These are phyloP conservation scores for Gaultheria prostrata DNA, from an alignment of 148 eudicot species.

Conservation along the genomic window DNA sequence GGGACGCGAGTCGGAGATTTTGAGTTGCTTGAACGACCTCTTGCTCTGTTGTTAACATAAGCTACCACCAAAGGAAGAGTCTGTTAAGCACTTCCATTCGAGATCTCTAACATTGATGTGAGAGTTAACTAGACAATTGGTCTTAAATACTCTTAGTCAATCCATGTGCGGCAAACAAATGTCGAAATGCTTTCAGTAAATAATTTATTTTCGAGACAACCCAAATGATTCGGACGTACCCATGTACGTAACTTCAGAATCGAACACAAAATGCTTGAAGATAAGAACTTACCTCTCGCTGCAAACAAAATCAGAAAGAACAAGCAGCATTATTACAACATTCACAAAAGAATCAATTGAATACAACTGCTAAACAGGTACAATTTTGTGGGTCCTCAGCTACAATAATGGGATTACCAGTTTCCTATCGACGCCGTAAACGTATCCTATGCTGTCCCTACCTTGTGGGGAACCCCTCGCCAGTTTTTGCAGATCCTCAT, in stretches of 20 bases:
- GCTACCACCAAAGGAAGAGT: slow-evolving; percentile 94
- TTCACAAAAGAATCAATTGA: neutral
- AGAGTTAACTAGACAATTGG: slow-evolving; percentile 62
- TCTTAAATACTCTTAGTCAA: slow-evolving; percentile 40
- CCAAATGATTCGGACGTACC: slow-evolving; percentile 70
- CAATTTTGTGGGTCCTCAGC: slow-evolving; percentile 13
- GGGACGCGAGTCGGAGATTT: slow-evolving; percentile 78
- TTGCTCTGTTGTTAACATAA: slow-evolving; percentile 88
- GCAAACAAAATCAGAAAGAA: slow-evolving; percentile 67
- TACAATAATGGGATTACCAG: slow-evolving; percentile 29
- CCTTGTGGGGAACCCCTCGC: slow-evolving; percentile 90
- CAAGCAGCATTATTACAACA: slow-evolving; percentile 38
- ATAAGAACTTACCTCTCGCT: slow-evolving; percentile 99
- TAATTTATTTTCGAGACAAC: slow-evolving; percentile 47
- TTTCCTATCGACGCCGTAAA: slow-evolving; percentile 25
- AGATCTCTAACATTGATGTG: slow-evolving; percentile 48
- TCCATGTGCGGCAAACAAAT: slow-evolving; percentile 51
- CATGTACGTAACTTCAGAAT: slow-evolving; percentile 73
- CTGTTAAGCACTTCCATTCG: slow-evolving; percentile 65
- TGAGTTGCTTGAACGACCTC: slow-evolving; percentile 76
- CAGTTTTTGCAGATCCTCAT: slow-evolving; percentile 71
- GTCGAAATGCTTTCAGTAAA: slow-evolving; percentile 42
- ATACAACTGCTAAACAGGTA: neutral
- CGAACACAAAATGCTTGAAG: slow-evolving; percentile 79
- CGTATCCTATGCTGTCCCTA: slow-evolving; percentile 54